phyloP scores from a whole-genome alignment of 2,329 filamentous ascomycete genomes.

The Davidsoniella eucalypti region DNA sequence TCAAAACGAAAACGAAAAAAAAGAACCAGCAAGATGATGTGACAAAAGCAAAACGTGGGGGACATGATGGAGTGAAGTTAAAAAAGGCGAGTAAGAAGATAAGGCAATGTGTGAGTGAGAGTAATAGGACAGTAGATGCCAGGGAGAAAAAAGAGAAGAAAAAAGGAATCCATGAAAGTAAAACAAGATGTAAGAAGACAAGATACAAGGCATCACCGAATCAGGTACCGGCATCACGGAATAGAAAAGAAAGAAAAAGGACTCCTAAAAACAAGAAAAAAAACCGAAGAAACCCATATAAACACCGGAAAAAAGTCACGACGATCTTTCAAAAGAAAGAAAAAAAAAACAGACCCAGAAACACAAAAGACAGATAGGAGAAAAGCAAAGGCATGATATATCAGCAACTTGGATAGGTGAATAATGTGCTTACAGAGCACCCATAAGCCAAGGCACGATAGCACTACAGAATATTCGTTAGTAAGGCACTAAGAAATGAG shows the following conservation, averaged over 20 bases:
- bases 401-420: background rate
- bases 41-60: conserved; percentile 10
- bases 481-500: conserved; percentile 14
- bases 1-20: too few relatives aligned
- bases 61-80: conserved; percentile 13
- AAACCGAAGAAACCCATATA: conserved; percentile 5
- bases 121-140: too few relatives aligned
- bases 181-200: conserved; percentile 1
- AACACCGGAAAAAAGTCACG: conserved; percentile 7
- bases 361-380: conserved; percentile 7
- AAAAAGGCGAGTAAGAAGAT: conserved; percentile 8
- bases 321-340: conserved; percentile 6
- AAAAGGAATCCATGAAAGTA: background rate
- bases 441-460: conserved; percentile 35
- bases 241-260: conserved; percentile 1
- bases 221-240: conserved; percentile 4
- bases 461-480: conserved; percentile 20
- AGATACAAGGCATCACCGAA: conserved; percentile 14
- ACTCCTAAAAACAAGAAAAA: background rate
- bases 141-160: conserved; percentile 3
- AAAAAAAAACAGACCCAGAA: conserved; percentile 2
- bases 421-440: conserved; percentile 26
- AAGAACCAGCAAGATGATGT: conserved; percentile 5
- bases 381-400: conserved; percentile 3
- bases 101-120: background rate